Percentiles rank a stretch among this genome's conserved stretches.
phyloP scores from a whole-genome alignment of 2,329 filamentous ascomycete species.

The Dryadomyces quercivorus region DNA sequence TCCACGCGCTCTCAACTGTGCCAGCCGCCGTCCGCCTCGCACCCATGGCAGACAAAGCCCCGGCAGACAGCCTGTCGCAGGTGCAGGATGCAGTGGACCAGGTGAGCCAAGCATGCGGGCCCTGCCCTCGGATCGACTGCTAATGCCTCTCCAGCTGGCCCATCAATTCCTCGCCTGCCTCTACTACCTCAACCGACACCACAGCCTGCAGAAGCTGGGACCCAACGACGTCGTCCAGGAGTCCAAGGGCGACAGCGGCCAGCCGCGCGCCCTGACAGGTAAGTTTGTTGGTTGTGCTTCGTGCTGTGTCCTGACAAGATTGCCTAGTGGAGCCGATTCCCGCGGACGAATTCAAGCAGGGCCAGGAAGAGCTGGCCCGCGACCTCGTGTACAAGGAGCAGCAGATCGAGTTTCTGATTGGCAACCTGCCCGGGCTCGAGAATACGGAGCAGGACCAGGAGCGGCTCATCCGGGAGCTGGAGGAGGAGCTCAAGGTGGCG shows the following conservation, averaged over 20 bases:
- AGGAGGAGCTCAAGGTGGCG: conserved; percentile 51
- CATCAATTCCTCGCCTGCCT: conserved; percentile 57
- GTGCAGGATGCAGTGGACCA: conserved; percentile 77
- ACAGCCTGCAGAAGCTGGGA: conserved; percentile 50
- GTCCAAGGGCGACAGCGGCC: conserved; percentile 26
- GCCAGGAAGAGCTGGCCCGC: conserved; percentile 59
- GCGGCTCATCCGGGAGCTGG: conserved; percentile 49
- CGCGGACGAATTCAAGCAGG: conserved; percentile 51
- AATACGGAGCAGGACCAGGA: conserved; percentile 70
- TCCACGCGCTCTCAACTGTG: neutral
- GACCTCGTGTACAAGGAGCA: conserved; percentile 72
- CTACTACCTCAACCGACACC: conserved; percentile 54
- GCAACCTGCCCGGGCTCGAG: conserved; percentile 62
- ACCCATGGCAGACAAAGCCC: conserved; percentile 21
- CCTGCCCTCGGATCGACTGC: neutral
- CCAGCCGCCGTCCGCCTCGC: neutral
- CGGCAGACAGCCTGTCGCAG: conserved; percentile 70
- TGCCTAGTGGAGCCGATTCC: conserved; percentile 46
- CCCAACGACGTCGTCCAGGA: conserved; percentile 47
- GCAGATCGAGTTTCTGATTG: conserved; percentile 69
- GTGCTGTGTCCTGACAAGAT: no score
- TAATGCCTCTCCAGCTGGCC: conserved; percentile 36
- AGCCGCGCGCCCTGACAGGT: conserved; percentile 9
- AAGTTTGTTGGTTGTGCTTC: neutral
- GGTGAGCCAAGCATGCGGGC: conserved; percentile 27